Conservation (phyloP, 495 filamentous ascomycete genomes). For the Darksidea phi region DNA sequence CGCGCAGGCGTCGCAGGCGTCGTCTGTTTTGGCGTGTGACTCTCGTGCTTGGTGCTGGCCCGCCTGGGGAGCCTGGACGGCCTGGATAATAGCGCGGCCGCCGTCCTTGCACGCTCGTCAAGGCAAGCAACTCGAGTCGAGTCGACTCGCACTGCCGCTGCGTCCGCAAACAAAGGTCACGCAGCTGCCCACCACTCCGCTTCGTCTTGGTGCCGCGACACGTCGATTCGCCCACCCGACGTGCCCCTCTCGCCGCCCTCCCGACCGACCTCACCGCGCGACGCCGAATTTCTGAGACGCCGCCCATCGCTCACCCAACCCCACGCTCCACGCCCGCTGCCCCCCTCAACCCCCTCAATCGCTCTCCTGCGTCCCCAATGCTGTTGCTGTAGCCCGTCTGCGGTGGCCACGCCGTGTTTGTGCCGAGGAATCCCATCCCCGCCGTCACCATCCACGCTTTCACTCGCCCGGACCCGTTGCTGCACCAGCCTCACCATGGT, state of each 20-base stretch:
- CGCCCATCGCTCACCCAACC: not conserved
- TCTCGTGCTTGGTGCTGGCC: too few species aligned
- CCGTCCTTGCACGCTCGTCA: too few species aligned
- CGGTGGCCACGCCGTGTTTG: slow-evolving; percentile 23
- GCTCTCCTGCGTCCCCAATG: slow-evolving; percentile 25
- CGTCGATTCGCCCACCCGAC: not conserved
- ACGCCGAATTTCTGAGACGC: slow-evolving; percentile 1
- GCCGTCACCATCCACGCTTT: slow-evolving; percentile 5
- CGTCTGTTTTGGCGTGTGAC: too few species aligned
- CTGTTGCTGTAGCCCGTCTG: slow-evolving; percentile 21
- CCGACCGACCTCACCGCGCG: slow-evolving; percentile 1
- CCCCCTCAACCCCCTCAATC: slow-evolving; percentile 30
- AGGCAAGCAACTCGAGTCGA: too few species aligned
- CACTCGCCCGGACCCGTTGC: slow-evolving; percentile 1
- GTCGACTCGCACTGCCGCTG: too few species aligned
- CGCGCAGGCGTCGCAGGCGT: too few species aligned
- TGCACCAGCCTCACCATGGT: slow-evolving; percentile 29
- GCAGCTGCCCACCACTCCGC: too few species aligned
- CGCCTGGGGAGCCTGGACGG: too few species aligned
- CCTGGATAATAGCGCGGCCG: too few species aligned
- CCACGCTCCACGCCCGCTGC: slow-evolving; percentile 24
- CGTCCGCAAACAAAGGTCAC: too few species aligned
- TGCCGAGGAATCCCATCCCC: not conserved
- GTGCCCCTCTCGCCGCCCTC: slow-evolving; percentile 10
- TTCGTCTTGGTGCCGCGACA: too few species aligned